Conservation (phyloP, 106 monocot genomes). For the Dendrobium chrysotoxum region DNA sequence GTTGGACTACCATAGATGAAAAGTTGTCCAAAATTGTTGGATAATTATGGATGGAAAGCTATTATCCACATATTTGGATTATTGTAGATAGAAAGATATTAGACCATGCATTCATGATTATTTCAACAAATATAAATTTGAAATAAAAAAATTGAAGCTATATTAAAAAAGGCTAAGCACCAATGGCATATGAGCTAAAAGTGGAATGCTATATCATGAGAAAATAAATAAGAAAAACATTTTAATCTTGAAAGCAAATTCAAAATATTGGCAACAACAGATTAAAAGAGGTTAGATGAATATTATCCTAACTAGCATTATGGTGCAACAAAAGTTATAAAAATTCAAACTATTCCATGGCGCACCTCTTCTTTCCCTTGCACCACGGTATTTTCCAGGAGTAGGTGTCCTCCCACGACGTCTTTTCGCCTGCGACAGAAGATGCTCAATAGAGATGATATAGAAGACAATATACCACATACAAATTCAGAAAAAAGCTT, state of each 20-base stretch:
- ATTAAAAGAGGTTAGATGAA: background rate
- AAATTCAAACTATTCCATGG: slow-evolving; percentile 1
- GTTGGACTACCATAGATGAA: too few species aligned
- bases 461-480: background rate
- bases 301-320: background rate
- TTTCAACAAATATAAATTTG: too few species aligned
- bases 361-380: slow-evolving; percentile 57
- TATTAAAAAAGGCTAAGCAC: background rate
- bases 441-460: background rate
- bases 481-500: background rate
- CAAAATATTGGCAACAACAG: too few species aligned
- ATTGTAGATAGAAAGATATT: too few species aligned
- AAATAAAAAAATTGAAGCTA: background rate
- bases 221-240: background rate
- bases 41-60: too few species aligned
- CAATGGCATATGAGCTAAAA: background rate
- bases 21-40: too few species aligned
- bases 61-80: too few species aligned
- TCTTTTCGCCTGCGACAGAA: slow-evolving; percentile 66
- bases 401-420: slow-evolving; percentile 77
- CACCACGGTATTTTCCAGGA: slow-evolving; percentile 70
- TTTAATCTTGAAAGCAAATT: background rate
- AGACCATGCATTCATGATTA: too few species aligned
- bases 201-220: background rate
- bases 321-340: background rate